Evolutionary conservation across 2,329 filamentous ascomycete species (phyloP).

Genomic region (Neonectria ditissima): DNA sequence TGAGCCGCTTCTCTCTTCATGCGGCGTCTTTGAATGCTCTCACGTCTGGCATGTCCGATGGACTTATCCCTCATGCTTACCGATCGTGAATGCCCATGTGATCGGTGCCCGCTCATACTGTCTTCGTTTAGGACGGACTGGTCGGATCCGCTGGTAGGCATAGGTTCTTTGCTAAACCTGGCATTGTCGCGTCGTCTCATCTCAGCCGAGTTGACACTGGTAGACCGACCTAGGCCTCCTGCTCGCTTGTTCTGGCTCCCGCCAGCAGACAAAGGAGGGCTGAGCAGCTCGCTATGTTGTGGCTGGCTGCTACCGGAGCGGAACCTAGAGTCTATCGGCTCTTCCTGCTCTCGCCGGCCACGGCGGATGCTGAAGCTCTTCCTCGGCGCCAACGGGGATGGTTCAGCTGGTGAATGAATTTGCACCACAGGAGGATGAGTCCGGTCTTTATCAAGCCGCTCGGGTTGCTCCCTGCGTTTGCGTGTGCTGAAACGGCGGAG

Average conservation of each 20-base stretch:
- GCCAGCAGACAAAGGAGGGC: slow-evolving; percentile 75
- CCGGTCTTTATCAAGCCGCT: slow-evolving; percentile 71
- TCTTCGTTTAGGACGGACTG: slow-evolving; percentile 72
- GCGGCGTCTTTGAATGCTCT: slow-evolving; percentile 91
- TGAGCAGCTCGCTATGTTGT: slow-evolving; percentile 82
- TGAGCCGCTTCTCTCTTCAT: slow-evolving; percentile 77
- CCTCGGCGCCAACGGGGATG: slow-evolving; percentile 69
- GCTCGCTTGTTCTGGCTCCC: slow-evolving; percentile 69
- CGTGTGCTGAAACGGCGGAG: slow-evolving; percentile 92
- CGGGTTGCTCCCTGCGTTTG: slow-evolving; percentile 76
- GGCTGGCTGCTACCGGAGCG: slow-evolving; percentile 73
- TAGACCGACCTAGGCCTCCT: slow-evolving; percentile 80
- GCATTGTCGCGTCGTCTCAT: slow-evolving; percentile 72
- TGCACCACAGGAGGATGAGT: slow-evolving; percentile 80
- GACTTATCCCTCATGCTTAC: slow-evolving; percentile 84
- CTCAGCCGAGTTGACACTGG: slow-evolving; percentile 91
- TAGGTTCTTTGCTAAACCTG: slow-evolving; percentile 70
- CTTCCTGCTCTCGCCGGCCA: slow-evolving; percentile 66
- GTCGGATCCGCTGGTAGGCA: slow-evolving; percentile 83
- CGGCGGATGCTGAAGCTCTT: slow-evolving; percentile 90
- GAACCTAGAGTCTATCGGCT: slow-evolving; percentile 58
- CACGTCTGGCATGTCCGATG: slow-evolving; percentile 86
- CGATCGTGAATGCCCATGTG: slow-evolving; percentile 64
- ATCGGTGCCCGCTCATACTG: slow-evolving; percentile 63
- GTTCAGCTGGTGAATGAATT: slow-evolving; percentile 81